phyloP scores from a whole-genome alignment of 495 filamentous ascomycete genomes.

The Podospora australis region DNA sequence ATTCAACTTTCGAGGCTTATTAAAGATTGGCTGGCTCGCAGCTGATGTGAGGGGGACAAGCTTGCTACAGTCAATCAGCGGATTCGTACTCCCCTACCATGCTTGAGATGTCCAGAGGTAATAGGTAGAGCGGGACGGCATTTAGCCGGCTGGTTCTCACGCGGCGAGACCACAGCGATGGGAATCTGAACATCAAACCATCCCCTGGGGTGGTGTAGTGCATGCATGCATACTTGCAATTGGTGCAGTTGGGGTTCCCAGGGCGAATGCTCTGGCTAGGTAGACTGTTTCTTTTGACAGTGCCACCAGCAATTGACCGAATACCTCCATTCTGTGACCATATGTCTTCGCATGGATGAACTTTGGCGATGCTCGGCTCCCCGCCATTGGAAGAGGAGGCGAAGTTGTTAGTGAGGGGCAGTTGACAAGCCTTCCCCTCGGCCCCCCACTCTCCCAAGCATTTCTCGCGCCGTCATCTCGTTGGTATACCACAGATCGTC shows the following conservation, averaged over 20 bases:
- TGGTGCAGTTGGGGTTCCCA: not conserved
- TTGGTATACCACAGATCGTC: too few species aligned
- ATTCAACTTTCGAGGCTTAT: too few species aligned
- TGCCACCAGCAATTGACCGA: not conserved
- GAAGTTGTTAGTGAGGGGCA: not conserved
- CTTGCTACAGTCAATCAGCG: too few species aligned
- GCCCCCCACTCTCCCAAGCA: not conserved
- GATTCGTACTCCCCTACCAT: too few species aligned
- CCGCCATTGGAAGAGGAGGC: not conserved
- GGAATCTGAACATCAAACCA: constrained; percentile 18
- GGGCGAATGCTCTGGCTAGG: not conserved
- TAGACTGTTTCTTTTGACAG: not conserved
- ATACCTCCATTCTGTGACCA: too few species aligned
- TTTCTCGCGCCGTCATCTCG: not conserved
- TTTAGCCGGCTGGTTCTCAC: constrained; percentile 16
- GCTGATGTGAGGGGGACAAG: too few species aligned
- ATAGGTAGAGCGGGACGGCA: constrained; percentile 5
- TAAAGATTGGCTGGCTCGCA: too few species aligned
- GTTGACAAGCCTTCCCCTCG: not conserved
- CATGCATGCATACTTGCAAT: not conserved
- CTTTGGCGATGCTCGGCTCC: too few species aligned
- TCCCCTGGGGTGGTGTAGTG: not conserved
- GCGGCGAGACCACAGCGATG: constrained; percentile 16
- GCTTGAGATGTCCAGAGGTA: constrained; percentile 2
- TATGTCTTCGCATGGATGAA: too few species aligned